A percentile compares a stretch with the other conserved stretches of the same genome.
Conservation (phyloP, 306 rosid genomes). For the Quercus bicolor region DNA sequence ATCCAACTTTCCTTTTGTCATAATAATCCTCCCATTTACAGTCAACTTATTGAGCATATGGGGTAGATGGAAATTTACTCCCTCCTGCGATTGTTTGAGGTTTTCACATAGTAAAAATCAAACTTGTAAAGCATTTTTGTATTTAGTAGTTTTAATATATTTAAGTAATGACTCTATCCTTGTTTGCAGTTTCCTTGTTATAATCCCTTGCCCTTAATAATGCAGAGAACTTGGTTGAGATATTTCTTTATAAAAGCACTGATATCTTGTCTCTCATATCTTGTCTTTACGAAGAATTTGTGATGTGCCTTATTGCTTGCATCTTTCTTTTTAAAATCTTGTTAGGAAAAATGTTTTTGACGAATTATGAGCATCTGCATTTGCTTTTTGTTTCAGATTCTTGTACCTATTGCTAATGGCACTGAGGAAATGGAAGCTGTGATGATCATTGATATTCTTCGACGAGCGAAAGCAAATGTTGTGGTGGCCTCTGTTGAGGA, state of each 20-base stretch:
- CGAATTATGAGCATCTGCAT: conserved; percentile 13
- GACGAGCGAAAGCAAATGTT: conserved; percentile 79
- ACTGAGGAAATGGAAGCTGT: conserved; percentile 96
- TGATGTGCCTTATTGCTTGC: neutral
- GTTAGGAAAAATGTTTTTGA: neutral
- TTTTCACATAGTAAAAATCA: neutral
- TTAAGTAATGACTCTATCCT: neutral
- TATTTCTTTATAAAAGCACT: neutral
- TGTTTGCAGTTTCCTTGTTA: neutral
- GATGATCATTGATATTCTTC: conserved; percentile 69
- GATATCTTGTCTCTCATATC: neutral
- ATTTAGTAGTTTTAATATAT: neutral
- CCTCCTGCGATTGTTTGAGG: neutral
- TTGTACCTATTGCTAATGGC: conserved; percentile 85
- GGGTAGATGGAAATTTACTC: too few species aligned
- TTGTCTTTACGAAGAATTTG: neutral
- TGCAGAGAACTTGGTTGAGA: neutral
- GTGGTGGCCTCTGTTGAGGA: conserved; percentile 85
- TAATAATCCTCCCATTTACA: neutral
- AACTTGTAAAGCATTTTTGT: neutral
- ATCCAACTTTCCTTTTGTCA: neutral
- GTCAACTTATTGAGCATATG: neutral
- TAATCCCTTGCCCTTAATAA: neutral
- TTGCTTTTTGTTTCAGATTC: conserved; percentile 52
- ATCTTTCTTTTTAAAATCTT: neutral